A percentile compares a stretch with the other conserved stretches of the same genome.
Conservation (phyloP, 2,329 filamentous ascomycete genomes). For the Cytospora chrysosperma region DNA sequence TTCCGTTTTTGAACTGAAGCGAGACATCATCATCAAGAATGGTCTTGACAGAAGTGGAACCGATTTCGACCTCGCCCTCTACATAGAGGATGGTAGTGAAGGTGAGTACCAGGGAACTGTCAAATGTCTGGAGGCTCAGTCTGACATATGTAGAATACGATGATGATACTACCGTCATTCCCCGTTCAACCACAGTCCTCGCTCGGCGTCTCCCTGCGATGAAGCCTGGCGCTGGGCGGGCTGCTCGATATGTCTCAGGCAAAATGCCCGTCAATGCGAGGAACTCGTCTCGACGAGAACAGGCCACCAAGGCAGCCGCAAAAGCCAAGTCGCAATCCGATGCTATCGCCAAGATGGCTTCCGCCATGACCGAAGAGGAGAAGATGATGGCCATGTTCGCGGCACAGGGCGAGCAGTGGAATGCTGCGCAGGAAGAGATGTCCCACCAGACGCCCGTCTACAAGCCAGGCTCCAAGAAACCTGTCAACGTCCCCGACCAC, state of each 20-base stretch:
- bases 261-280: constrained; percentile 91
- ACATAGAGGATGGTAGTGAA: constrained; percentile 87
- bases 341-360: constrained; percentile 66
- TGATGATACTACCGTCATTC: constrained; percentile 96
- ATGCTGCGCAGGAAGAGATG: constrained; percentile 89
- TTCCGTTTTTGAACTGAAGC: constrained; percentile 97
- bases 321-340: constrained; percentile 54
- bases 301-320: constrained; percentile 54
- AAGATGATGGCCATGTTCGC: constrained; percentile 91
- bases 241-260: constrained; percentile 91
- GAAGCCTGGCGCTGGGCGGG: constrained; percentile 83
- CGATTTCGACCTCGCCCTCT: constrained; percentile 94
- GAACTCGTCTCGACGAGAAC: constrained; percentile 69
- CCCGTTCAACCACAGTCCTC: constrained; percentile 89
- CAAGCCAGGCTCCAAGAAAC: constrained; percentile 63
- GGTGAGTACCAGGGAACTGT: constrained; percentile 57
- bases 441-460: constrained; percentile 69
- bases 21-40: constrained; percentile 95
- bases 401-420: constrained; percentile 87
- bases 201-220: constrained; percentile 81
- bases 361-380: constrained; percentile 87
- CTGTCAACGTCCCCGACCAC: constrained; percentile 80
- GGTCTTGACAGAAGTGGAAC: constrained; percentile 84
- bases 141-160: constrained; percentile 70
- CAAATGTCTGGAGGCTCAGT: neutral